Evolutionary conservation across 805 yeast species (phyloP), one percentile per base, ranked within the genome.

Genomic region (Groenewaldozyma tartarivorans): DNA sequence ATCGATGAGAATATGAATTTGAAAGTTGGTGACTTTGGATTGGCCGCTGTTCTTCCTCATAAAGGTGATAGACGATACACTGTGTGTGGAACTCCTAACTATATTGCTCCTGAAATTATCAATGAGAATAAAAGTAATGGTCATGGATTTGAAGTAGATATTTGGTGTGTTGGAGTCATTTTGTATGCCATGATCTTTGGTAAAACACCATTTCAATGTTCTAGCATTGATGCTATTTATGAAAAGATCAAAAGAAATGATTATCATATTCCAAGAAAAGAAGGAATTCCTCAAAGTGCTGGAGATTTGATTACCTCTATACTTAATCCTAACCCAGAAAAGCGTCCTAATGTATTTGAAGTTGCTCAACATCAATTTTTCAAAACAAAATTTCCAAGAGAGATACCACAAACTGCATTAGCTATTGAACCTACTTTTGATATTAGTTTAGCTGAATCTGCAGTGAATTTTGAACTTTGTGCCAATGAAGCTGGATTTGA

Each of bases 151-250:
- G 96, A 87, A 61, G 96, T 87, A 33, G 99, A 92, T 61, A 76
- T 87, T 45, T 92, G 99, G 99, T 94, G 98, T 6, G 77, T 87
- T 49, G 99, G 99, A 46, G 84, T 92, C 44, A 92, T 92, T 86
- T 72, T 92, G 69, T 92, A 80, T 57, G 96, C 98, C 5, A 72
- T 92, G 63, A 68, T 92, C 38, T 71, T 82, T 44, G 97, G 97
- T 29, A 87, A 86, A 60, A 98, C 99, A 11, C 99, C 99, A 1
- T 92, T 92, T 67, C 99, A 92, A 65, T 85, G 95, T 29, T 85
- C 86, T 56, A 96, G 88, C 58, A 96, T 92, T 35, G 80, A 86
- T 53, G 76, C 81, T 42, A 92, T 92, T 49, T 92, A 92, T 63
- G 94, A 86, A 56, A 75, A 95, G 64, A 92, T 92, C 59, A 86